Base-by-base conservation (phyloP, 805 yeast species). In the Vanderwaltozyma yarrowii region DNA sequence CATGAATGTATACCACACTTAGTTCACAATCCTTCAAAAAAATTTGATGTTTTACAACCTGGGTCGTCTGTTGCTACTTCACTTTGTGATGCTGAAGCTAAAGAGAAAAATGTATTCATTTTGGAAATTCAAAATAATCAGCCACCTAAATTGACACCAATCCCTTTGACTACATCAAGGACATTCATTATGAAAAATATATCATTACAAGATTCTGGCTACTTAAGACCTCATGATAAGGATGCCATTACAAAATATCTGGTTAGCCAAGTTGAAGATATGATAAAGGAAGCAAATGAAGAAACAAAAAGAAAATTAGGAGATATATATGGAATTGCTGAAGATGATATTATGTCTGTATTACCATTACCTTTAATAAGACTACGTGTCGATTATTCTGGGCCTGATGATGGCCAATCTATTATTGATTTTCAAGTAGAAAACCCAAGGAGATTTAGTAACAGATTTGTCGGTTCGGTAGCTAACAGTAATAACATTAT, bases 1-100 rank as follows among this genome's bases (percentile, higher is more conserved):
- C 98, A 92, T 60, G 96, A 92, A 55, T 86, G 96, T 52, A 69
- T 79, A 4, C 84, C 89, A 1, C 74, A 73, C 41, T 76, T 94
- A 0, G 70, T 67, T 1, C 65, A 65, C 32, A 80, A 80, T 49
- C 51, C 63, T 2, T 42, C 50, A 4, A 73, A 70, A 42, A 80
- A 79, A 1, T 86, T 89, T 52, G 76, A 76, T 39, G 86, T 87
- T 0, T 66, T 92, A 28, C 96, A 87, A 55, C 92, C 95, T 0
- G 98, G 98, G 1, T 84, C 95, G 1, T 82, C 95, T 0, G 82
- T 92, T 14, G 96, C 95, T 0, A 92, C 98, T 0, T 79, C 95
- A 2, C 65, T 92, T 18, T 74, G 83, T 42, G 92, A 82, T 37
- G 94, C 89, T 10, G 98, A 92, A 54, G 73, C 85, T 0, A 68